These are phyloP conservation scores for Ceratocystis eucalypticola DNA, from an alignment of 2,329 filamentous ascomycete genomes.

Conservation along the genomic window DNA sequence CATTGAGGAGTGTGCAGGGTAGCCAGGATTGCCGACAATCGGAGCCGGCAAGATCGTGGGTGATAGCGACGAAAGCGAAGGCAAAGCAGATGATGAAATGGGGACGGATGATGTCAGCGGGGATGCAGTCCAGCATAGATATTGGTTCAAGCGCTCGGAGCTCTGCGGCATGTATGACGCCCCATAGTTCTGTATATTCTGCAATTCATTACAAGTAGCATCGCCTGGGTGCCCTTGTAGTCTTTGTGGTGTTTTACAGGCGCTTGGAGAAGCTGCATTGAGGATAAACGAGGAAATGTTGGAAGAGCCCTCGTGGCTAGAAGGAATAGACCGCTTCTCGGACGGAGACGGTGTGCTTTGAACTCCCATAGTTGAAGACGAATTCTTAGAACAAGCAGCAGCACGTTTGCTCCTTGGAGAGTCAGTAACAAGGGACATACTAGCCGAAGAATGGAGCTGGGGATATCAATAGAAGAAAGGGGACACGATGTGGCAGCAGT, in stretches of 20 bases:
- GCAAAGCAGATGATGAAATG: background rate
- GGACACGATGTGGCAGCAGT: background rate
- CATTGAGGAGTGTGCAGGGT: background rate
- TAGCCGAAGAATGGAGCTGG: background rate
- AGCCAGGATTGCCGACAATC: background rate
- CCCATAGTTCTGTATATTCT: background rate
- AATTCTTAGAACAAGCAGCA: background rate
- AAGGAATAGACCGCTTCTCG: background rate
- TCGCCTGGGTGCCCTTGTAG: background rate
- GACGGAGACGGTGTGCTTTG: background rate
- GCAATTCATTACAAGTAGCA: background rate
- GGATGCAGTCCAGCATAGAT: background rate
- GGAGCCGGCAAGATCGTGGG: background rate
- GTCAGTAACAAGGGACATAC: background rate
- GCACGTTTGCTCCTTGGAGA: background rate
- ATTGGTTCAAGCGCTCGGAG: background rate
- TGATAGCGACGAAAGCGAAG: background rate
- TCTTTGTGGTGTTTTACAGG: background rate
- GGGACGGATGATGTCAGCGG: background rate
- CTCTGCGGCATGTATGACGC: background rate
- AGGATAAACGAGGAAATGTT: background rate
- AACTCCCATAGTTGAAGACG: background rate
- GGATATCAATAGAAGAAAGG: background rate
- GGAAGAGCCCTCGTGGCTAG: background rate
- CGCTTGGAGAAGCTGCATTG: background rate